Evolutionary conservation across 1,284 basidiomycete species (phyloP).

Genomic region (Austroboletus olivaceoglutinosus): DNA sequence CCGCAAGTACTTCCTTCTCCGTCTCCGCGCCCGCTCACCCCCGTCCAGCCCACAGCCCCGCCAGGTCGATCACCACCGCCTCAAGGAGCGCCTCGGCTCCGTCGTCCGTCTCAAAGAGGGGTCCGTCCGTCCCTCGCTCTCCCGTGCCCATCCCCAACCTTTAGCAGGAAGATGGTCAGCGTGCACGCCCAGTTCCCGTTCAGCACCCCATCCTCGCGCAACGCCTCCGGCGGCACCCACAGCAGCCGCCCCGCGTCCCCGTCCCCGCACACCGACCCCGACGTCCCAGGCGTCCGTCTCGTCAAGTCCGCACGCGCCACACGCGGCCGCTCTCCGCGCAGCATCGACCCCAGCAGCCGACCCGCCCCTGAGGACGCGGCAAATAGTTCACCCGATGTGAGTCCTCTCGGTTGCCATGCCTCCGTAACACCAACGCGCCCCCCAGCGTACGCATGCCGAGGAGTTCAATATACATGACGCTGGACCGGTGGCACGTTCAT

Average conservation of each 20-base stretch:
- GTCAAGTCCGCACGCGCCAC: slow-evolving; percentile 14
- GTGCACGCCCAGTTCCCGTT: slow-evolving; percentile 62
- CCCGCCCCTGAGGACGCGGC: slow-evolving; percentile 2
- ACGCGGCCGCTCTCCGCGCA: slow-evolving; percentile 25
- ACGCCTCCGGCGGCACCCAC: slow-evolving; percentile 27
- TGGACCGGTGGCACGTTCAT: slow-evolving; percentile 35
- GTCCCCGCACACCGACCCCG: no score
- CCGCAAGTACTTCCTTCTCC: slow-evolving; percentile 14
- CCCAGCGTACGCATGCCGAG: slow-evolving; percentile 22
- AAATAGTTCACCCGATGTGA: slow-evolving; percentile 12
- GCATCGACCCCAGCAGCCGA: slow-evolving; percentile 12
- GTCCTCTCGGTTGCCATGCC: slow-evolving; percentile 1
- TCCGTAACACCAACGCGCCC: slow-evolving; percentile 6
- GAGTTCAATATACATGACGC: slow-evolving; percentile 30
- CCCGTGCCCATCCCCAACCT: not conserved
- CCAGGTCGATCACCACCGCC: slow-evolving; percentile 48
- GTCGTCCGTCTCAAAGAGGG: slow-evolving; percentile 65
- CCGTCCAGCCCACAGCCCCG: slow-evolving; percentile 28
- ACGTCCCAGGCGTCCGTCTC: slow-evolving; percentile 27
- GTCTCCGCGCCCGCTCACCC: slow-evolving; percentile 3
- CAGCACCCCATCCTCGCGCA: slow-evolving; percentile 51
- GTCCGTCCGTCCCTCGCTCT: slow-evolving; percentile 36
- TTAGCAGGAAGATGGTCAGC: slow-evolving; percentile 68
- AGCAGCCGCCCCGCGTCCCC: slow-evolving; percentile 22
- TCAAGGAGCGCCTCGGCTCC: slow-evolving; percentile 53